Base-by-base conservation (phyloP, 2,329 filamentous ascomycete genomes). In the Epichloe sibirici region DNA sequence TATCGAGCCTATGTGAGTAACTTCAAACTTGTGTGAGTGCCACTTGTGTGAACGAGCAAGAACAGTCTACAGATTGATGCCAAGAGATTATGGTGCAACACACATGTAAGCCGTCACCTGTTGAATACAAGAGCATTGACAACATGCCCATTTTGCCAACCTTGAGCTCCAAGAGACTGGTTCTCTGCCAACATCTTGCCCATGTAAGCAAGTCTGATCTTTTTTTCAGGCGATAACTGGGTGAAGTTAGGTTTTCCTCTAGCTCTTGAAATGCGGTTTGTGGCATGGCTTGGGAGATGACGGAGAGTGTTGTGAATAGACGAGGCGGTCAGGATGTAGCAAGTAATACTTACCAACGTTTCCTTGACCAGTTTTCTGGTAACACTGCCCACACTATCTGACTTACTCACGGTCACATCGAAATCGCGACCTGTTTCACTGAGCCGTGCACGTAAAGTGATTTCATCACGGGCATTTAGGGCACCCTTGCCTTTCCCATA, bases 111-210 rank as follows among this genome's bases (percentile, higher is more conserved):
- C 8, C 28, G 8, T 12, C 70, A 74, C 58, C 68, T 66, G 55
- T 74, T 68, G 60, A 79, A 83, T 51, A 93, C 79, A 54, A 93
- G 73, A 23, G 85, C 89, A 64, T 90, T 93, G 51, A 95, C 70
- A 37, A 93, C 74, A 63, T 93, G 78, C 38, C 82, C 86, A 55
- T 78, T 75, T 60, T 82, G 79, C 86, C 88, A 95, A 48, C 85
- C 86, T 59, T 93, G 85, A 3, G 77, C 76, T 45, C 73, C 67
- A 17, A 95, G 71, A 1, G 83, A 76, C 21, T 78, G 65, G 51
- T 76, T 75, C 57, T 91, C 87, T 57, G 83, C 82, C 45, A 95
- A 76, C 49, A 90, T 79, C 64, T 83, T 88, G 58, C 90, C 90
- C 67, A 93, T 77, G 65, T 95, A 94, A 21, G 82, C 83, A 54